Conservation (phyloP, 2,329 filamentous ascomycete species). For the Hypoxylon sp. region DNA sequence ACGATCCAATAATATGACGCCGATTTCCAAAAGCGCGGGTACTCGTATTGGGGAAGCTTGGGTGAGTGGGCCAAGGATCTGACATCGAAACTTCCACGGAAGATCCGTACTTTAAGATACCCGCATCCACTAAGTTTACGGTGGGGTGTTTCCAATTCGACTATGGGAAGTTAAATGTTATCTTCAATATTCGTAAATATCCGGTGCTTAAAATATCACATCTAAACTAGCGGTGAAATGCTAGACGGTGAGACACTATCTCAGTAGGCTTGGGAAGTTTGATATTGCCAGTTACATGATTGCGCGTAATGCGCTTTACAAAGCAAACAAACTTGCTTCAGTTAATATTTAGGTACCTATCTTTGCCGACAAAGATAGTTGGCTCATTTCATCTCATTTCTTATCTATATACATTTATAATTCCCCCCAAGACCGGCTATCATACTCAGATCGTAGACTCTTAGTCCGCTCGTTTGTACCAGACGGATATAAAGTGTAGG, state of each 20-base stretch:
- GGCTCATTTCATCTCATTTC: neutral
- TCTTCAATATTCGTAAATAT: slow-evolving; percentile 34
- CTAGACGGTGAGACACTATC: slow-evolving; percentile 13
- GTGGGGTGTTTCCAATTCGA: slow-evolving; percentile 31
- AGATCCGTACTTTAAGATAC: slow-evolving; percentile 28
- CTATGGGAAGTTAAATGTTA: slow-evolving; percentile 8
- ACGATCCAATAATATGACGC: slow-evolving; percentile 39
- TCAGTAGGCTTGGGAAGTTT: neutral
- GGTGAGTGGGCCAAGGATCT: slow-evolving; percentile 23
- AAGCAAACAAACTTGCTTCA: slow-evolving; percentile 1
- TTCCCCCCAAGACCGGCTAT: neutral
- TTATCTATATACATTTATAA: neutral
- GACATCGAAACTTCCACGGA: slow-evolving; percentile 27
- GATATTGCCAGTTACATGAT: slow-evolving; percentile 7
- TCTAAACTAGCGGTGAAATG: slow-evolving; percentile 24
- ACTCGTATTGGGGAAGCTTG: slow-evolving; percentile 12
- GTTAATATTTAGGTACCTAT: neutral
- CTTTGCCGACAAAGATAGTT: slow-evolving; percentile 10
- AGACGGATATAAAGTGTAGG: neutral
- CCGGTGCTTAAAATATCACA: slow-evolving; percentile 23
- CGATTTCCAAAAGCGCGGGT: slow-evolving; percentile 41
- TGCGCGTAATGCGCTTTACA: slow-evolving; percentile 19
- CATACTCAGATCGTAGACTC: neutral
- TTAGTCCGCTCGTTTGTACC: neutral
- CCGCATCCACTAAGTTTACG: slow-evolving; percentile 21